phyloP scores from a whole-genome alignment of 495 filamentous ascomycete genomes.

The Aspergillus campestris region DNA sequence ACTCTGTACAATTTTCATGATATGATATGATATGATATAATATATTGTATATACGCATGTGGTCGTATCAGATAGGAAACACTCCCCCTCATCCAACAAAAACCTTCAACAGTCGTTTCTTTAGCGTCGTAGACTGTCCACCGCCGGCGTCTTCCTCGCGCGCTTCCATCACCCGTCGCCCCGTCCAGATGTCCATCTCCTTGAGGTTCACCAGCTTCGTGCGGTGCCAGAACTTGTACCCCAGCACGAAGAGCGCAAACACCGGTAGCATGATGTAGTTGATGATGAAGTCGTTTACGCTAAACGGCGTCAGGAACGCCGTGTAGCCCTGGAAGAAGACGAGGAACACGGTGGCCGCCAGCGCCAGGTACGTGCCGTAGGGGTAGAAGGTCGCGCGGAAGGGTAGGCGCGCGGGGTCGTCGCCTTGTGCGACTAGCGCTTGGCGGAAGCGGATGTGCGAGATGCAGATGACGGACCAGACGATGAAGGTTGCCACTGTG shows the following conservation, averaged over 20 bases:
- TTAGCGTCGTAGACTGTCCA: conserved; percentile 7
- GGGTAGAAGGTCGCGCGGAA: conserved; percentile 53
- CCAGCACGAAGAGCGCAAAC: conserved; percentile 50
- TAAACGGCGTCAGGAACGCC: conserved; percentile 47
- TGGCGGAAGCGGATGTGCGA: conserved; percentile 60
- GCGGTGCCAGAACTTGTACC: conserved; percentile 51
- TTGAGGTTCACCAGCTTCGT: conserved; percentile 42
- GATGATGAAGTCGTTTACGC: conserved; percentile 52
- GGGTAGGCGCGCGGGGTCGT: conserved; percentile 43
- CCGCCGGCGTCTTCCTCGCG: conserved; percentile 5
- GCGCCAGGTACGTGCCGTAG: conserved; percentile 52
- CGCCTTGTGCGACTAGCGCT: conserved; percentile 49
- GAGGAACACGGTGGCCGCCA: conserved; percentile 53
- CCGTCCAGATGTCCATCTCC: conserved; percentile 54
- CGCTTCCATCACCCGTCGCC: conserved; percentile 34
- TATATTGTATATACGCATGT: too few relatives aligned
- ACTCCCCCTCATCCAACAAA: conserved; percentile 16
- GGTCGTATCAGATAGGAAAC: too few relatives aligned
- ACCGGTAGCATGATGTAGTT: conserved; percentile 61
- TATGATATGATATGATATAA: too few relatives aligned
- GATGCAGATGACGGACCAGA: conserved; percentile 57
- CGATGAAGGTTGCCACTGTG: conserved; percentile 56
- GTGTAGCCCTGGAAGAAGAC: conserved; percentile 58
- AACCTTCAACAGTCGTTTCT: conserved; percentile 11
- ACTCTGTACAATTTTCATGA: too few relatives aligned